Evolutionary conservation across 2,329 filamentous ascomycete species (phyloP).

Genomic region (Geoglossum cookeanum): DNA sequence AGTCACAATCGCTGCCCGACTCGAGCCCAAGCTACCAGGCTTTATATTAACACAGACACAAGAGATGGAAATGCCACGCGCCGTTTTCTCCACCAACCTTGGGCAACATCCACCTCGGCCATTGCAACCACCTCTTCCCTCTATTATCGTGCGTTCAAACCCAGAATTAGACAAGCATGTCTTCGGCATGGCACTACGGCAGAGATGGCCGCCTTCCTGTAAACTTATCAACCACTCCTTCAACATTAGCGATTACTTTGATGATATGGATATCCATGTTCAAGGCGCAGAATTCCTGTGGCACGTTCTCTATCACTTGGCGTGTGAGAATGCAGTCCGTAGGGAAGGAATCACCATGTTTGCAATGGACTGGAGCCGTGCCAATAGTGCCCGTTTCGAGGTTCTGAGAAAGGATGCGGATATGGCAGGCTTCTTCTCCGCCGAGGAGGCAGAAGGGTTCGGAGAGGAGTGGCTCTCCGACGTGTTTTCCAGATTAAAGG

Average conservation of each 20-base stretch:
- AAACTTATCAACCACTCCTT: neutral
- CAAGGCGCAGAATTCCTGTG: neutral
- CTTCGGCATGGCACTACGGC: neutral
- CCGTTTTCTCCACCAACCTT: slow-evolving; percentile 2
- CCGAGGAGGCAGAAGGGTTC: neutral
- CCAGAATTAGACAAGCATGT: neutral
- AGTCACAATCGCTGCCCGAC: neutral
- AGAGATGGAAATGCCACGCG: neutral
- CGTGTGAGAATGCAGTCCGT: neutral
- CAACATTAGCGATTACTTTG: slow-evolving; percentile 2
- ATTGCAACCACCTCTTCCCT: neutral
- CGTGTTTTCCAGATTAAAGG: neutral
- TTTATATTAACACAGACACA: neutral
- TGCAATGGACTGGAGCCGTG: neutral
- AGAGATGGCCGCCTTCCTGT: neutral
- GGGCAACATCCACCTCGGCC: neutral
- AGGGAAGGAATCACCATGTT: neutral
- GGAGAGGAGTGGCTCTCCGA: neutral
- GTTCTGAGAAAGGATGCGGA: neutral
- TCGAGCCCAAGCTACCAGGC: neutral
- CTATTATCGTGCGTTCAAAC: neutral
- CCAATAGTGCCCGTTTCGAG: neutral
- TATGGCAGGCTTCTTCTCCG: neutral
- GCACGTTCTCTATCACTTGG: neutral
- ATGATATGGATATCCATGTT: slow-evolving; percentile 1